Base-by-base conservation (phyloP, 495 filamentous ascomycete genomes). In the Penicillium pancosmium region DNA sequence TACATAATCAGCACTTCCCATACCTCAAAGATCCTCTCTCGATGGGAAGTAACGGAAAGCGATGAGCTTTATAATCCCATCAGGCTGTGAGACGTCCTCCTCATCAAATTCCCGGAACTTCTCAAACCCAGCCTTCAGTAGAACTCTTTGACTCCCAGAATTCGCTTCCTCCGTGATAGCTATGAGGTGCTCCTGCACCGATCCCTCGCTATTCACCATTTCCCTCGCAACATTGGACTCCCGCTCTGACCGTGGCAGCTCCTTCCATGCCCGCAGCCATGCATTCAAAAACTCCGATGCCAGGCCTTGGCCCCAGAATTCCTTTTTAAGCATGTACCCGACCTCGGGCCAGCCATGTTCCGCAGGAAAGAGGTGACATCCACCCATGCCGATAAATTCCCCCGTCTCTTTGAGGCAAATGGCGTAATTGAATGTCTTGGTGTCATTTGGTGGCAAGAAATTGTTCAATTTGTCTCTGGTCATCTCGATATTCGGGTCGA, bases 241-340 rank as follows among this genome's bases (percentile, higher is more conserved):
- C 9, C 55, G 58, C 61, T 64, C 68, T 19, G 68, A 64, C 55
- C 80, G 64, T 47, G 72, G 73, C 56, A 83, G 52, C 36, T 35
- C 61, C 51, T 66, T 69, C 69, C 73, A 82, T n/a, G 62, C 57
- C 10, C 33, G 31, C 25, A 79, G 23, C 47, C 73, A 78, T 13
- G 65, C 79, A 31, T 41, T 62, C 38, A 82, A 13, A 55, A 81
- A 80, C 61, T 83, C 80, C 0, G 75, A 78, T 16, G 64, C 80
- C 21, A 75, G 61, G 33, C 80, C 80, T 54, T 62, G 68, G 0
- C 79, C 79, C 79, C 80, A 83, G 33, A 33, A 41, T 56, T 80
- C 76, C 40, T 56, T 67, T 34, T 60, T 64, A 25, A 83, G 57
- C 65, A 81, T 78, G 56, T 81, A 83, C 15, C 80, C 80, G 12